Conservation (phyloP, 352 stramenopile genomes). For the Phytophthora foliorum region DNA sequence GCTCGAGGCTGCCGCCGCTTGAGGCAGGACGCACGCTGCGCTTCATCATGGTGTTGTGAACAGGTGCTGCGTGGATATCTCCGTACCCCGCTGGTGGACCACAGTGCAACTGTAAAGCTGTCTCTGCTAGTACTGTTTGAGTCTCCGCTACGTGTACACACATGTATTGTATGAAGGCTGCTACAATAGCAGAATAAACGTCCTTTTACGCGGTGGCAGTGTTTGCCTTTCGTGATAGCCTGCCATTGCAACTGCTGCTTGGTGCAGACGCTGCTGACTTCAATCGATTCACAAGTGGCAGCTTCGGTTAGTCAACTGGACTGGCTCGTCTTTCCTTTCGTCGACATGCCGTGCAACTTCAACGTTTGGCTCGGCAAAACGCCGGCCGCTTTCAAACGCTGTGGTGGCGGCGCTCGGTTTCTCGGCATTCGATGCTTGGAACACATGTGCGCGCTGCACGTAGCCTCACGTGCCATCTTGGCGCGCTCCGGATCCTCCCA, state of each 20-base stretch:
- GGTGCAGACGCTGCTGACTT: conserved; percentile 1
- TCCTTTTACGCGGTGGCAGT: not conserved
- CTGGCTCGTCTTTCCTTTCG: too few relatives aligned
- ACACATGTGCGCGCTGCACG: conserved; percentile 8
- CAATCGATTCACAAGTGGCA: not conserved
- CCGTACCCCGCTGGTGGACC: conserved; percentile 1
- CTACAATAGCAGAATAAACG: not conserved
- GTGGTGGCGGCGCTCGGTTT: not conserved
- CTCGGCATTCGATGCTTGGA: conserved; percentile 5
- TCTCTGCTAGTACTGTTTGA: not conserved
- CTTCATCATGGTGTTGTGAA: conserved; percentile 10
- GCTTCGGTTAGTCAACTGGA: conserved; percentile 31
- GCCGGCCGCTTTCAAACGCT: conserved; percentile 1
- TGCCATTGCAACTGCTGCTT: not conserved
- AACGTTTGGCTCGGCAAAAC: conserved; percentile 9
- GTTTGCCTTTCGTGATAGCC: not conserved
- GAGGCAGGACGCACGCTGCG: not conserved
- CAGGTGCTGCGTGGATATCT: not conserved
- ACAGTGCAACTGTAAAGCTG: conserved; percentile 9
- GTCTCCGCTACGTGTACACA: conserved; percentile 8
- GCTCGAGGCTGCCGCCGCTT: not conserved
- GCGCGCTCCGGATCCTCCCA: conserved; percentile 4
- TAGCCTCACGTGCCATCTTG: conserved; percentile 25
- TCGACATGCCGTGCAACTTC: conserved; percentile 22
- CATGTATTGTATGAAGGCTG: not conserved